Base-by-base conservation (phyloP, 2,329 filamentous ascomycete species). In the Coniochaeta ligniaria region DNA sequence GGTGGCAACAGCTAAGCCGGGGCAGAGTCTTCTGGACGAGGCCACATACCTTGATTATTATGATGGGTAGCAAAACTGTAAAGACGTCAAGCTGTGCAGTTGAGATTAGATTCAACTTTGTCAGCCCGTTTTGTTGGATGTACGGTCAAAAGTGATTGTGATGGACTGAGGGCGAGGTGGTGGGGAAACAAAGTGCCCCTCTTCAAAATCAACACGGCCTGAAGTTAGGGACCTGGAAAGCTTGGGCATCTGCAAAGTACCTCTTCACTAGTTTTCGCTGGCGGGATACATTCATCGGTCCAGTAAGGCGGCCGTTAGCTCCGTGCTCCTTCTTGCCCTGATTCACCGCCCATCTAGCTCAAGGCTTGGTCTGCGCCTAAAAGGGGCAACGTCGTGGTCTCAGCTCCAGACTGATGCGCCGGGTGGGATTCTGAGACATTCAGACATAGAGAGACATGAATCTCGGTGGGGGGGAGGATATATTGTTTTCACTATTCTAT, bases 141-240 rank as follows among this genome's bases (percentile, higher is more conserved):
- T 56, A 22, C 9, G 26, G 24, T 52, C 24, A 11, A 52, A 31
- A 56, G 31, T 24, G 35, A 45, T 31, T 58, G 26, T 41, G 56
- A 58, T 31, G 36, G 26, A 20, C 56, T 17, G 11, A n/a, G 35
- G 12, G 4, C 1, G 14, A 31, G 26, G 47, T 52, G 56, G 35
- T 26, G 31, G 55, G 20, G 22, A 14, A 41, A 57, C 24, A 57
- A 41, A 41, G 24, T 58, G 56, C 56, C 56, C 56, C 56, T 58
- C 56, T 28, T 58, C 35, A 58, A 58, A 58, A 58, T 58, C 56
- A 45, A 58, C 56, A 58, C 22, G 38, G 56, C 56, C 20, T 20
- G 26, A 31, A 57, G 28, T 33, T 33, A 4, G 14, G 24, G 24
- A 31, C 2, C 16, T 31, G 24, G n/a, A 20, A 38, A 24, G 35